Conservation (phyloP, 192 early-diverging fungal genomes). For the Lunasporangiospora selenospora region DNA sequence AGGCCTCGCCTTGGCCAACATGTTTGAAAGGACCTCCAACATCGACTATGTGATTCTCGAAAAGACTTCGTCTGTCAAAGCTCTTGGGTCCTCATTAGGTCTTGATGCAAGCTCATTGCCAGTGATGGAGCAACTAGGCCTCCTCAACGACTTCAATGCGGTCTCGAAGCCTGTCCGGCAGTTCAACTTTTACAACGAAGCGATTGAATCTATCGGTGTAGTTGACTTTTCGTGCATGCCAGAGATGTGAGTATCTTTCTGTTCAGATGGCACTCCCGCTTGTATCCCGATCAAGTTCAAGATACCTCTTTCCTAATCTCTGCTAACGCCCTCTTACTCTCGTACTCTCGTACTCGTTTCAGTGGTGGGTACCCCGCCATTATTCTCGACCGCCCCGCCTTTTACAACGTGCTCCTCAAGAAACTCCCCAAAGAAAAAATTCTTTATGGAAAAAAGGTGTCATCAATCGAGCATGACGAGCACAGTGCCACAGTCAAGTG, state of each 20-base stretch:
- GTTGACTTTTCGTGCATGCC: conserved; percentile 43
- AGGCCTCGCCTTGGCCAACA: conserved; percentile 27
- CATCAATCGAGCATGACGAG: conserved; percentile 18
- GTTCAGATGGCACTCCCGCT: no score
- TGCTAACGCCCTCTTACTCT: no score
- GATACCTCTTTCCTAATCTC: no score
- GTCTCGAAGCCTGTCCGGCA: conserved; percentile 34
- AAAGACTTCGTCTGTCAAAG: conserved; percentile 7
- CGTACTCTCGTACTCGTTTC: no score
- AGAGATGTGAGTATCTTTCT: conserved; percentile 46
- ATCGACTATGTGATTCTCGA: conserved; percentile 50
- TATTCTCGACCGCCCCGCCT: conserved; percentile 47
- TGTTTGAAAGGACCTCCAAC: conserved; percentile 43
- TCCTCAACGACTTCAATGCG: conserved; percentile 24
- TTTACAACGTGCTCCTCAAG: conserved; percentile 33
- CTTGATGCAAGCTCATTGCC: conserved; percentile 31
- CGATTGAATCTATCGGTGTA: conserved; percentile 16
- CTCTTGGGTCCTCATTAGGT: conserved; percentile 37
- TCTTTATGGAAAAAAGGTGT: conserved; percentile 26
- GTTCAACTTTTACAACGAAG: conserved; percentile 49
- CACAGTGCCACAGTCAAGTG: conserved; percentile 30
- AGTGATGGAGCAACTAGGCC: conserved; percentile 42
- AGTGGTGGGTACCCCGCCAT: conserved; percentile 43
- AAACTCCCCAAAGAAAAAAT: conserved; percentile 36
- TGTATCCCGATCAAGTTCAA: no score